Evolutionary conservation across 2,329 filamentous ascomycete species (phyloP).

Genomic region (Pyrenochaeta sp.): DNA sequence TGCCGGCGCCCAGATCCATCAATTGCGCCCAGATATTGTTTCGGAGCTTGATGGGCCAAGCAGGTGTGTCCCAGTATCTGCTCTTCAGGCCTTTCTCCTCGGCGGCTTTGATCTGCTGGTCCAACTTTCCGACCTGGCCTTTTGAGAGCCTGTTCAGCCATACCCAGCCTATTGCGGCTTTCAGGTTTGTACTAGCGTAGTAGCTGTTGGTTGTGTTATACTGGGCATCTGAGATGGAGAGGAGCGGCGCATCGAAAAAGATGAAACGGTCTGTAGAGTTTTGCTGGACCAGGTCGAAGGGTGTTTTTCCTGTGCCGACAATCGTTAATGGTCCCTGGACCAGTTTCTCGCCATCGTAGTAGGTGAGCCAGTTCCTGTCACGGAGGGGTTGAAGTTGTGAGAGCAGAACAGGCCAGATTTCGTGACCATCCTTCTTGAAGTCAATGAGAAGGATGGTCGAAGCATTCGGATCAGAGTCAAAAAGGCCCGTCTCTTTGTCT

Average conservation of each 20-base stretch:
- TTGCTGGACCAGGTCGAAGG: conserved; percentile 64
- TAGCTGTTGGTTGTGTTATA: conserved; percentile 38
- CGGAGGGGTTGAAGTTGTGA: conserved; percentile 68
- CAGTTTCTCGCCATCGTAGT: conserved; percentile 60
- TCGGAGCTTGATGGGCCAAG: conserved; percentile 34
- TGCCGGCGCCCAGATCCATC: conserved; percentile 24
- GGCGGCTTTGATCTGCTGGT: conserved; percentile 31
- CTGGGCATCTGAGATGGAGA: conserved; percentile 26
- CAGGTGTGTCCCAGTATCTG: conserved; percentile 36
- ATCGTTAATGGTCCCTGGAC: conserved; percentile 70
- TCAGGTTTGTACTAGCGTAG: conserved; percentile 33
- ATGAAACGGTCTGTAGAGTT: conserved; percentile 66
- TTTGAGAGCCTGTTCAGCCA: conserved; percentile 18
- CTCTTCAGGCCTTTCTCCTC: conserved; percentile 28
- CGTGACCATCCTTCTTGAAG: conserved; percentile 67
- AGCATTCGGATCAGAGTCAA: conserved; percentile 50
- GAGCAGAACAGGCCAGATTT: conserved; percentile 63
- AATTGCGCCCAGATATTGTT: conserved; percentile 31
- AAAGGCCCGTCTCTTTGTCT: conserved; percentile 58
- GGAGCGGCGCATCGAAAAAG: conserved; percentile 73
- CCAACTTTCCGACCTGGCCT: conserved; percentile 22
- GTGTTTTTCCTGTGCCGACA: conserved; percentile 72
- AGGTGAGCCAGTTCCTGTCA: conserved; percentile 60
- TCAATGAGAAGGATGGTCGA: conserved; percentile 72
- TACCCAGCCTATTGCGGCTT: conserved; percentile 28